phyloP scores from a whole-genome alignment of 2,329 filamentous ascomycete species.

The Nigrograna mackinnonii region DNA sequence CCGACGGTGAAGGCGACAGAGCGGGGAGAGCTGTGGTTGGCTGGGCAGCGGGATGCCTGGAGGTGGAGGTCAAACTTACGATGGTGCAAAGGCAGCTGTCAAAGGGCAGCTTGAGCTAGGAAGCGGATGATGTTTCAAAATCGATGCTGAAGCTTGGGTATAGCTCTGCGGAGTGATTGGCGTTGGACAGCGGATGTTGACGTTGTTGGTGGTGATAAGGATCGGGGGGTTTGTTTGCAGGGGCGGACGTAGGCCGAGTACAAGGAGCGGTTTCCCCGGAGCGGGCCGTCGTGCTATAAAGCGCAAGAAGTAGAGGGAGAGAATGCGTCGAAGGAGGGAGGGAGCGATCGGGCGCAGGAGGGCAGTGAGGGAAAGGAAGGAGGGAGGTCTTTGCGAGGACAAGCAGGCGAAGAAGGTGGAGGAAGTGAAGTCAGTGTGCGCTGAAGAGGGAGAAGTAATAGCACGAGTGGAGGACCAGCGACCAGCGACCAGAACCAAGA shows the following conservation, averaged over 20 bases:
- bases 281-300: slow-evolving; percentile 27
- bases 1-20: slow-evolving; percentile 10
- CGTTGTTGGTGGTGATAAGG: slow-evolving; percentile 34
- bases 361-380: slow-evolving; percentile 18
- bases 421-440: slow-evolving; percentile 12
- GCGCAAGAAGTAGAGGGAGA: slow-evolving; percentile 35
- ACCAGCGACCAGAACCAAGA: background rate
- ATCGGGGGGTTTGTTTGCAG: slow-evolving; percentile 29
- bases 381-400: slow-evolving; percentile 5
- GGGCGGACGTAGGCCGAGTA: slow-evolving; percentile 32
- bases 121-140: slow-evolving; percentile 22
- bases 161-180: slow-evolving; percentile 35
- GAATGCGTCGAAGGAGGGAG: slow-evolving; percentile 43
- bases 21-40: slow-evolving; percentile 12
- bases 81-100: slow-evolving; percentile 4
- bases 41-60: slow-evolving; percentile 23
- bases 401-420: slow-evolving; percentile 5
- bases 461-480: background rate
- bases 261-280: slow-evolving; percentile 44
- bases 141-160: slow-evolving; percentile 27
- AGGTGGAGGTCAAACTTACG: slow-evolving; percentile 19
- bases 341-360: slow-evolving; percentile 29
- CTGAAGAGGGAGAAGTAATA: background rate
- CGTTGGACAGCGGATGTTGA: slow-evolving; percentile 18
- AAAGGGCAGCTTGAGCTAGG: slow-evolving; percentile 19